Evolutionary conservation across 495 filamentous ascomycete species (phyloP), one percentile per base, ranked within the genome.

Genomic region (Penicillium flavigenum): DNA sequence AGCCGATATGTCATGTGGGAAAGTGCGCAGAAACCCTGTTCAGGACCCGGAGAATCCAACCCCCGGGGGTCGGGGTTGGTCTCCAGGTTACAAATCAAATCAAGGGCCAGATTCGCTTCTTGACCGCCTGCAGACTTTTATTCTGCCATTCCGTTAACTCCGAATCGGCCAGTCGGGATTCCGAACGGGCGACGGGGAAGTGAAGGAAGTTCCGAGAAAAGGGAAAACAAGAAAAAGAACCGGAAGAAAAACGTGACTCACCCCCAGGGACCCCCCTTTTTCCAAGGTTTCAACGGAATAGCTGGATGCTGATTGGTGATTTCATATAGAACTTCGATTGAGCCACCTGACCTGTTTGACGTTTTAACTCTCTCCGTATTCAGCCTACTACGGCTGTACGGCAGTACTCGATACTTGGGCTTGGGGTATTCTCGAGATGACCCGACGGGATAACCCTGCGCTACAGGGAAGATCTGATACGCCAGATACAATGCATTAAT

Each of bases 211-310:
- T 68, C 62, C 65, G 65, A 47, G 34, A 65, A 42, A 42, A 31
- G 39, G 39, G 29, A 34, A 4, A 4, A 42, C 4, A 67, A 55
- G 64, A 67, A 65, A 67, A 67, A 57, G 64, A 67, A 65, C 51
- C 64, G 64, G 64, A 44, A 57, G 36, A 5, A 24, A 36, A 54
- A 29, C 52, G 52, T 67, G 64, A 67, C 52, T 67, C 64, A 67
- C 50, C 17, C 26, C 54, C 52, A 58, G 20, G 19, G 10, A 48
- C 48, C 26, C 29, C 22, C 22, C 26, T 36, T 38, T 39, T 54
- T 17, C 41, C 41, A 54, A 12, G 39, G 51, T 54, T 36, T 24
- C 3, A 34, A 56, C 39, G 27, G 38, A 41, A 47, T 42, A 3
- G 2, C 1, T 8, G 2, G 2, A 4, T 29, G 1, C 3, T 63